These are phyloP conservation scores for Sporobolomyces roseus DNA, from an alignment of 768 basidiomycete species.

Conservation along the genomic window DNA sequence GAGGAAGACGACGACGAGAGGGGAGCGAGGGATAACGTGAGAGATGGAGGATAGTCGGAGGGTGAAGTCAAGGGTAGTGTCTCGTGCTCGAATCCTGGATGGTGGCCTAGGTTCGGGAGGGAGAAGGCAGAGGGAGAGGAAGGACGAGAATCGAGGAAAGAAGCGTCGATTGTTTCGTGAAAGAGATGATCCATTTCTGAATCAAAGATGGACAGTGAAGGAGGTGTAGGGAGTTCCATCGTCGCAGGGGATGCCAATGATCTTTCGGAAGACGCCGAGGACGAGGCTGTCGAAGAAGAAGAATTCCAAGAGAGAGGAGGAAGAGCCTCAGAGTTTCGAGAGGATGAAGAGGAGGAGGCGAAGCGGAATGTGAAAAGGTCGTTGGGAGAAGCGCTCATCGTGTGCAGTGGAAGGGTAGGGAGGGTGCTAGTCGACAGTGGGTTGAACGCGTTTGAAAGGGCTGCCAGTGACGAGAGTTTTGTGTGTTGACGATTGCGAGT, in stretches of 20 bases:
- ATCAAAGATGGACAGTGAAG: slow-evolving; percentile 1
- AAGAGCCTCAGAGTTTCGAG: neutral
- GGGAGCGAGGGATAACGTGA: slow-evolving; percentile 6
- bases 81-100: no score
- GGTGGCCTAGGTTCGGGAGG: neutral
- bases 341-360: neutral
- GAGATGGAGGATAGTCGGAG: neutral
- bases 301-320: neutral
- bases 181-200: slow-evolving; percentile 13
- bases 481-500: no score
- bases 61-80: no score
- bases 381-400: neutral
- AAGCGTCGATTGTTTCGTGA: slow-evolving; percentile 14
- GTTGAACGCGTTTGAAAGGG: no score
- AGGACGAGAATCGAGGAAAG: slow-evolving; percentile 18
- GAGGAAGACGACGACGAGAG: neutral
- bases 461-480: no score
- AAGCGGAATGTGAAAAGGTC: slow-evolving; percentile 1
- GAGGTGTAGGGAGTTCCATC: slow-evolving; percentile 2
- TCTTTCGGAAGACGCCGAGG: neutral
- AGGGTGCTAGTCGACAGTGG: neutral
- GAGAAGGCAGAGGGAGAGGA: neutral
- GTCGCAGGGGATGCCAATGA: neutral
- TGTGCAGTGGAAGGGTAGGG: neutral
- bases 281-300: neutral